A percentile compares a stretch with the other conserved stretches of the same genome.
phyloP scores from a whole-genome alignment of 768 basidiomycete species.

The Obba rivulosa region DNA sequence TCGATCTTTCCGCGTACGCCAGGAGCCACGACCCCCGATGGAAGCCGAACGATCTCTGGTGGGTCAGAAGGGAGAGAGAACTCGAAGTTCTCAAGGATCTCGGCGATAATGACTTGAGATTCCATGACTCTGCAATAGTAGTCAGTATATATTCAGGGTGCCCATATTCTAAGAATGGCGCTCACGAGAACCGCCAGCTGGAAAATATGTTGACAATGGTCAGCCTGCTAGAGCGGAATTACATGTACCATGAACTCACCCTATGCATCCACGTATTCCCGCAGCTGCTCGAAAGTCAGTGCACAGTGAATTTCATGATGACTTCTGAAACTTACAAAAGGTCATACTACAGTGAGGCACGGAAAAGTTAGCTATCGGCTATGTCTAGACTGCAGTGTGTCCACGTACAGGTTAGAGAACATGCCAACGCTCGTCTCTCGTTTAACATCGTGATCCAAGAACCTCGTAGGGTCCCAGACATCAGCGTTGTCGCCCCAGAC shows the following conservation, averaged over 20 bases:
- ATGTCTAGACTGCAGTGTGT: neutral
- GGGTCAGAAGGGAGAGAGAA: slow-evolving; percentile 25
- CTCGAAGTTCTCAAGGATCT: slow-evolving; percentile 30
- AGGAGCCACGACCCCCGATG: slow-evolving; percentile 26
- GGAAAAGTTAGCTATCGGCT: neutral
- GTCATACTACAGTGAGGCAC: slow-evolving; percentile 2
- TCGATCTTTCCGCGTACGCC: slow-evolving; percentile 24
- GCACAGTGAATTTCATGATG: no score
- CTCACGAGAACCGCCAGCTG: slow-evolving; percentile 27
- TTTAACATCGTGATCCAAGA: slow-evolving; percentile 4
- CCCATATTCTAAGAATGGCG: slow-evolving; percentile 1
- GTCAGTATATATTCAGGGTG: neutral
- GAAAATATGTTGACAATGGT: neutral
- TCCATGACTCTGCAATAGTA: slow-evolving; percentile 20
- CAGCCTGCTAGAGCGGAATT: no score
- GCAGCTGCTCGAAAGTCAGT: neutral
- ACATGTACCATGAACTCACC: slow-evolving; percentile 1
- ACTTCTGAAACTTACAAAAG: slow-evolving; percentile 2
- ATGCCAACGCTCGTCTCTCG: slow-evolving; percentile 14
- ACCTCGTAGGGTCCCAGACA: slow-evolving; percentile 11
- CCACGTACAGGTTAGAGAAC: slow-evolving; percentile 10
- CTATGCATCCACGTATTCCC: no score
- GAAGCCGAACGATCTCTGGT: slow-evolving; percentile 24
- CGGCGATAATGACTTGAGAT: slow-evolving; percentile 28
- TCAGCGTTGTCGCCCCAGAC: slow-evolving; percentile 14